These are phyloP conservation scores for Maudiozyma serrabonitensis DNA, from an alignment of 805 yeast genomes.

Conservation along the genomic window DNA sequence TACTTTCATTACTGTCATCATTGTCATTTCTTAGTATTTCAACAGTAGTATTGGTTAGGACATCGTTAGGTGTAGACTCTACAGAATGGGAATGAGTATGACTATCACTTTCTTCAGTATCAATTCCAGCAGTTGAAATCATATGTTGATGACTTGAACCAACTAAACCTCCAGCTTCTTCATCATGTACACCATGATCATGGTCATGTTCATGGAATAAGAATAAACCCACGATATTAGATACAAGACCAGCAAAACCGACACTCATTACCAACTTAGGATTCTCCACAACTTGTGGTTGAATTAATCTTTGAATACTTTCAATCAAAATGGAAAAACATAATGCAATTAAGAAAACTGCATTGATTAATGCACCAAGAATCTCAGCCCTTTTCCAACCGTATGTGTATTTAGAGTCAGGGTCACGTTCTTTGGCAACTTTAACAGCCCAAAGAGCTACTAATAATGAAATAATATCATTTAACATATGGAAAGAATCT, in stretches of 20 bases:
- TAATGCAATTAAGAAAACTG: conserved; percentile 83
- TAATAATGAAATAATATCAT: conserved; percentile 80
- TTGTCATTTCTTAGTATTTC: background rate
- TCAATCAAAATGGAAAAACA: conserved; percentile 89
- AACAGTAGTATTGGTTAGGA: background rate
- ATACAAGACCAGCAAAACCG: conserved; percentile 72
- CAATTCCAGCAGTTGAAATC: background rate
- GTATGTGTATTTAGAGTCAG: conserved; percentile 84
- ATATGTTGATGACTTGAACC: background rate
- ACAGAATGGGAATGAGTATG: conserved; percentile 19
- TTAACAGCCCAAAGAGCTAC: conserved; percentile 96
- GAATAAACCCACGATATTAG: conserved; percentile 75
- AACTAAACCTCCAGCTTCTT: background rate
- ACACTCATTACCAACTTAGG: conserved; percentile 78
- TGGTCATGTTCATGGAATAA: conserved; percentile 62
- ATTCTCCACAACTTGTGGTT: conserved; percentile 68
- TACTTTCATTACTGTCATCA: background rate
- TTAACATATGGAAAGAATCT: conserved; percentile 95
- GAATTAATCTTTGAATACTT: conserved; percentile 80
- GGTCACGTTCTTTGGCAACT: conserved; percentile 71
- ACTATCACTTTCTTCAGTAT: conserved; percentile 32
- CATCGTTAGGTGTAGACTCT: conserved; percentile 6
- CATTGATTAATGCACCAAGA: conserved; percentile 87
- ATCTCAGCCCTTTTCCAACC: conserved; percentile 99
- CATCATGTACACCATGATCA: background rate